Evolutionary conservation across 2,329 filamentous ascomycete genomes (phyloP), one percentile per base, ranked within the genome.

Genomic region (Cercospora zeae-maydis): DNA sequence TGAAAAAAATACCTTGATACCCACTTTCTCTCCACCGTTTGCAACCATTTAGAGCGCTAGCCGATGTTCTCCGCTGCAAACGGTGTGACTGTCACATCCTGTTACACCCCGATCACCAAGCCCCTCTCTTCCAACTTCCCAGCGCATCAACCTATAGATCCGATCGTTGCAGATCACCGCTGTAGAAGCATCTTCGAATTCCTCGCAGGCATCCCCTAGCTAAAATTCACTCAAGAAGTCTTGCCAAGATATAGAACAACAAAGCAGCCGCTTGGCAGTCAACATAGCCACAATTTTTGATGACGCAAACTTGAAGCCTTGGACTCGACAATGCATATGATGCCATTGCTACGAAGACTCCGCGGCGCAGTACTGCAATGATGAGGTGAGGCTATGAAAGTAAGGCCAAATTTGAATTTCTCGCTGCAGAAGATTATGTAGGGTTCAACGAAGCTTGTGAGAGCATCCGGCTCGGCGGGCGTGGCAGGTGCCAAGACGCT

Each of bases 261-360:
- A 45, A 19, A 57, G 54, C 33, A 57, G 9, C 54, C 36, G 54
- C 54, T 57, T 57, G 54, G 54, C 54, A 30, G 27, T 14, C 9
- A 21, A 4, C 54, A 42, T 31, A 57, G 36, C 30, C 52, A 36
- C 52, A 27, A 3, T 27, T 14, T 10, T 13, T 16, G 27, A 4
- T 49, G 42, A 49, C 42, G 42, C 42, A 49, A 49, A 30, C 11
- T 11, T 49, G 42, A 27, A 30, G 42, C 11, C 21, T 27, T 27
- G 42, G 42, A 24, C 24, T n/a, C n/a, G 42, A 49, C 42, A 49
- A 19, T 21, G 42, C 42, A 49, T 49, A n/a, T 9, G 21, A 6
- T 27, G 42, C 42, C 19, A 19, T 4, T 27, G 21, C 27, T 30
- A 19, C 42, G 21, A 13, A 10, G 11, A 34, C 10, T 34, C 8